phyloP scores from a whole-genome alignment of 352 stramenopile species.

The Globisporangium alternatum region DNA sequence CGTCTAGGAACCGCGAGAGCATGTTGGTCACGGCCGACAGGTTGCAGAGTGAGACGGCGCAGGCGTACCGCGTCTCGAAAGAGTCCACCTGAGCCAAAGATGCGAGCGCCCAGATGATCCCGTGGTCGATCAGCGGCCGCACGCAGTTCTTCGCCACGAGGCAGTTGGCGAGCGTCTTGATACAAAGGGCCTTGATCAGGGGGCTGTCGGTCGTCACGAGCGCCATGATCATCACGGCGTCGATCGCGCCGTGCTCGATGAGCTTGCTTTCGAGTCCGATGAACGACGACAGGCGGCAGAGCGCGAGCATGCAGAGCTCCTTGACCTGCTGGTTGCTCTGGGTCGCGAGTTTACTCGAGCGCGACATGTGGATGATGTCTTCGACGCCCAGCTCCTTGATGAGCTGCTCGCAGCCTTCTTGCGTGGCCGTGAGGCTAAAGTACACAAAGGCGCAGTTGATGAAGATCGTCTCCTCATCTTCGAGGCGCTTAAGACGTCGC shows the following conservation, averaged over 20 bases:
- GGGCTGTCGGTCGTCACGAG: slow-evolving; percentile 65
- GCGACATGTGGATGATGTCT: slow-evolving; percentile 65
- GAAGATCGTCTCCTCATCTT: slow-evolving; percentile 44
- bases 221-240: slow-evolving; percentile 67
- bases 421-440: slow-evolving; percentile 57
- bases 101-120: slow-evolving; percentile 71
- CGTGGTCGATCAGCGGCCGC: slow-evolving; percentile 64
- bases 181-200: slow-evolving; percentile 63
- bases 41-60: slow-evolving; percentile 76
- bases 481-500: slow-evolving; percentile 39
- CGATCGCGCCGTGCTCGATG: slow-evolving; percentile 72
- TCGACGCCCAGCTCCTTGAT: slow-evolving; percentile 71
- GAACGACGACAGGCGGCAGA: slow-evolving; percentile 71
- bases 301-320: slow-evolving; percentile 63
- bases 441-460: slow-evolving; percentile 73
- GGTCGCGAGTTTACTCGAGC: slow-evolving; percentile 30
- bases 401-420: slow-evolving; percentile 69
- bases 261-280: slow-evolving; percentile 52
- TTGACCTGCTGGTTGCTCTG: slow-evolving; percentile 48
- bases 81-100: slow-evolving; percentile 66
- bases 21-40: slow-evolving; percentile 55
- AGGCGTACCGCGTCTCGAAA: slow-evolving; percentile 49
- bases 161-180: slow-evolving; percentile 78
- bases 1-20: slow-evolving; percentile 64
- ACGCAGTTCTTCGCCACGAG: slow-evolving; percentile 63